Conservation (phyloP, 2,329 filamentous ascomycete species). For the Exophiala aquamarina region DNA sequence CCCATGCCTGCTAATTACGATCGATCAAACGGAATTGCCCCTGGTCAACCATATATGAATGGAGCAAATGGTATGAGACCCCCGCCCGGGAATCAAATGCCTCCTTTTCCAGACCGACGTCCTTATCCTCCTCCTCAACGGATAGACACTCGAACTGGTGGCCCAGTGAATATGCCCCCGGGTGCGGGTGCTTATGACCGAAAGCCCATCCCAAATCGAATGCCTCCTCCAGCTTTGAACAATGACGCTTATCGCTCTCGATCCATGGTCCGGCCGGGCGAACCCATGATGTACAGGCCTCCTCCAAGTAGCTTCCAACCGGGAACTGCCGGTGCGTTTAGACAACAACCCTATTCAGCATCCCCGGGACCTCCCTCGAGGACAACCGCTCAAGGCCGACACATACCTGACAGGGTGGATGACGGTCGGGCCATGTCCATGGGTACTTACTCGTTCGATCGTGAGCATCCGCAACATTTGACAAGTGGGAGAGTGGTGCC, state of each 20-base stretch:
- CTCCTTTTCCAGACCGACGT: constrained; percentile 62
- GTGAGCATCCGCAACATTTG: constrained; percentile 72
- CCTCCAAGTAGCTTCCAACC: constrained; percentile 63
- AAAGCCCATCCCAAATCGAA: constrained; percentile 58
- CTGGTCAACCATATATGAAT: constrained; percentile 32
- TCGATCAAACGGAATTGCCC: constrained; percentile 41
- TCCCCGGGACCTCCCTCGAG: constrained; percentile 51
- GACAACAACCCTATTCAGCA: constrained; percentile 70
- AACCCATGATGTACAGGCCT: constrained; percentile 66
- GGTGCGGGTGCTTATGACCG: constrained; percentile 56
- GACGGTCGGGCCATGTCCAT: constrained; percentile 97
- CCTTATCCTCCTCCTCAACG: constrained; percentile 74
- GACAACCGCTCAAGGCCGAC: constrained; percentile 86
- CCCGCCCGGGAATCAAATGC: constrained; percentile 51
- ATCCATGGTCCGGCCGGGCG: constrained; percentile 78
- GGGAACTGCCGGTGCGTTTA: constrained; percentile 72
- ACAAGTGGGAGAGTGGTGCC: constrained; percentile 93
- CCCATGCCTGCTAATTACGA: constrained; percentile 47
- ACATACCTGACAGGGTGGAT: constrained; percentile 87
- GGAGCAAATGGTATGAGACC: constrained; percentile 12
- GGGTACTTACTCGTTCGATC: constrained; percentile 75
- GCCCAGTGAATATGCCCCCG: constrained; percentile 32
- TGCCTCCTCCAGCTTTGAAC: constrained; percentile 71
- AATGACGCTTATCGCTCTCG: constrained; percentile 88
- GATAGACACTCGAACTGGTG: constrained; percentile 60